Evolutionary conservation across 1,284 basidiomycete species (phyloP).

Genomic region (Kalmanozyma brasiliensis): DNA sequence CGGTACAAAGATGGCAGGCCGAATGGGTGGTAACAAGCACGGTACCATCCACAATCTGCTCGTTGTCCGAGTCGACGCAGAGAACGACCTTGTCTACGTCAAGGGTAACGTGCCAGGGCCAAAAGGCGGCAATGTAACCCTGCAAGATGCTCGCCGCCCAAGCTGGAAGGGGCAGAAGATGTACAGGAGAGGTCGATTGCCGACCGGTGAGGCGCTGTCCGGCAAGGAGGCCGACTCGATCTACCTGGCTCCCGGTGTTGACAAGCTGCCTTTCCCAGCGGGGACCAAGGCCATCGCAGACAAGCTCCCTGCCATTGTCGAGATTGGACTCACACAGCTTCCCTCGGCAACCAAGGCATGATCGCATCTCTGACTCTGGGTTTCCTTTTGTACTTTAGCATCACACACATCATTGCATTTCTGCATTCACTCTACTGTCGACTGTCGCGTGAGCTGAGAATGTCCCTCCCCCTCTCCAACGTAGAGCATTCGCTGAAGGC

Average conservation of each 20-base stretch:
- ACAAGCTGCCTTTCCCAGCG: conserved; percentile 88
- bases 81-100: conserved; percentile 87
- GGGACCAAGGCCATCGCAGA: conserved; percentile 83
- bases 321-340: conserved; percentile 54
- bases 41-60: conserved; percentile 78
- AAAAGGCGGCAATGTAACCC: conserved; percentile 70
- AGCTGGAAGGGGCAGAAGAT: conserved; percentile 62
- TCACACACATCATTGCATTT: neutral
- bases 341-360: conserved; percentile 32
- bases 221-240: conserved; percentile 78
- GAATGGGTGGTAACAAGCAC: conserved; percentile 77
- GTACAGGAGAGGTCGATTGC: conserved; percentile 59
- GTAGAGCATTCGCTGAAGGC: too few species aligned
- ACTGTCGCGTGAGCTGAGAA: neutral
- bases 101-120: conserved; percentile 73
- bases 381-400: conserved; percentile 35
- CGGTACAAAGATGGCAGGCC: conserved; percentile 98
- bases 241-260: conserved; percentile 83
- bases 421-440: too few species aligned
- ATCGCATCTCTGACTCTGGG: neutral
- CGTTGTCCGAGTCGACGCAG: conserved; percentile 86
- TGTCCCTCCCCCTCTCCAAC: too few species aligned
- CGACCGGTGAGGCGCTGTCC: conserved; percentile 74
- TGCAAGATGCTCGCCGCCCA: conserved; percentile 64
- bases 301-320: conserved; percentile 68